A percentile compares a stretch with the other conserved stretches of the same genome.
These are phyloP conservation scores for Chloranthus sessilifolius DNA, from an alignment of 164 flowering plant species.

Conservation along the genomic window DNA sequence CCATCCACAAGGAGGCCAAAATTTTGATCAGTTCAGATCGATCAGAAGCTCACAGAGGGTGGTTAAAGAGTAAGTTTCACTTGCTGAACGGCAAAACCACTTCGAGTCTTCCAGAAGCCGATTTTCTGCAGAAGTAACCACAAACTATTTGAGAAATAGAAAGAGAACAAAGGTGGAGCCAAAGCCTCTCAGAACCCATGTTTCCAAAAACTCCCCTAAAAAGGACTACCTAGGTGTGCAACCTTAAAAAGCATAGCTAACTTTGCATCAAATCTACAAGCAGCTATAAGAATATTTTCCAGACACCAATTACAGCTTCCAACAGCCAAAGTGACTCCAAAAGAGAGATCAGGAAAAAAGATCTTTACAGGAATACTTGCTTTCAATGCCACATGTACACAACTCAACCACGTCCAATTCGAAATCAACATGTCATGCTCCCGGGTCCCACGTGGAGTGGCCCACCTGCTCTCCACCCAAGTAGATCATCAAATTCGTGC, in stretches of 20 bases:
- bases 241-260: background rate
- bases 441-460: background rate
- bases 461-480: background rate
- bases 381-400: background rate
- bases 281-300: background rate
- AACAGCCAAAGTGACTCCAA: background rate
- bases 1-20: too few species aligned
- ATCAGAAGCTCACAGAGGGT: too few species aligned
- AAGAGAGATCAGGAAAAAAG: background rate
- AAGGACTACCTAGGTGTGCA: too few species aligned
- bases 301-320: slow-evolving; percentile 1
- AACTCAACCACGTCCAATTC: background rate
- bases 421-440: background rate
- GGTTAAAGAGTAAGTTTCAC: too few species aligned
- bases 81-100: too few species aligned
- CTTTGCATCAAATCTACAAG: slow-evolving; percentile 10
- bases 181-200: too few species aligned
- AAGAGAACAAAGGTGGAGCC: too few species aligned
- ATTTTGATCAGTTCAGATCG: too few species aligned
- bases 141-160: too few species aligned
- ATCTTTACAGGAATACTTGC: slow-evolving; percentile 7
- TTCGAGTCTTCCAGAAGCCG: too few species aligned
- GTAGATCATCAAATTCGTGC: background rate
- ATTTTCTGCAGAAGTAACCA: too few species aligned
- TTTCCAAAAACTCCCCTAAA: too few species aligned